These are phyloP conservation scores for Rhododendron williamsianum DNA, from an alignment of 148 eudicot species.

Conservation along the genomic window DNA sequence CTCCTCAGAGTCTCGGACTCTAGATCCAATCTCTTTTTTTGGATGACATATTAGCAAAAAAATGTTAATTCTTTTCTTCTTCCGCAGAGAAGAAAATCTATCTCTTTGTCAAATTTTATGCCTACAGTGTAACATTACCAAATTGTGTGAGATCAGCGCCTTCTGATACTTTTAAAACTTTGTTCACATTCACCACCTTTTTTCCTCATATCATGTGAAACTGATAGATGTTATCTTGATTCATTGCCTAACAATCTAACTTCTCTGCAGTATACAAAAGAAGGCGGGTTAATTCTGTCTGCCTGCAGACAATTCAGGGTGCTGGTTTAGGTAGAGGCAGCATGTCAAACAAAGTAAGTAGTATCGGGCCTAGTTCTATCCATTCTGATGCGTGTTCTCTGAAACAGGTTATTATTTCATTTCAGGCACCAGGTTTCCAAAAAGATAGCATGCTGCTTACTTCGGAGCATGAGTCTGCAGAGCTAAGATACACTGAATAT, in stretches of 20 bases:
- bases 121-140: neutral
- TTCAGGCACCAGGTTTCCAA: conserved; percentile 10
- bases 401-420: conserved; percentile 13
- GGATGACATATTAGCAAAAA: neutral
- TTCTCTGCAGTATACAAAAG: conserved; percentile 24
- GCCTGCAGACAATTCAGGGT: neutral
- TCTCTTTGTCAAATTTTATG: neutral
- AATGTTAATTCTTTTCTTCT: neutral
- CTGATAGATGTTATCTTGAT: neutral
- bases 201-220: neutral
- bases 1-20: neutral
- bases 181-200: neutral
- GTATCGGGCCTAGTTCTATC: conserved; percentile 9
- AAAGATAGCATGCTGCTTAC: conserved; percentile 16
- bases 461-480: conserved; percentile 13
- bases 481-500: conserved; percentile 32
- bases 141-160: neutral
- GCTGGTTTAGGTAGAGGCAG: conserved; percentile 13
- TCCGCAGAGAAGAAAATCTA: neutral
- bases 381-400: conserved; percentile 5
- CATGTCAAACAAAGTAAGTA: conserved; percentile 8
- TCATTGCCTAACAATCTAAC: neutral
- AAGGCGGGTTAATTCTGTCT: conserved; percentile 18
- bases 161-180: neutral
- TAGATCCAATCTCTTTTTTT: neutral